Evolutionary conservation across 2,329 filamentous ascomycete species (phyloP).

Genomic region (Curvularia eragrostidis): DNA sequence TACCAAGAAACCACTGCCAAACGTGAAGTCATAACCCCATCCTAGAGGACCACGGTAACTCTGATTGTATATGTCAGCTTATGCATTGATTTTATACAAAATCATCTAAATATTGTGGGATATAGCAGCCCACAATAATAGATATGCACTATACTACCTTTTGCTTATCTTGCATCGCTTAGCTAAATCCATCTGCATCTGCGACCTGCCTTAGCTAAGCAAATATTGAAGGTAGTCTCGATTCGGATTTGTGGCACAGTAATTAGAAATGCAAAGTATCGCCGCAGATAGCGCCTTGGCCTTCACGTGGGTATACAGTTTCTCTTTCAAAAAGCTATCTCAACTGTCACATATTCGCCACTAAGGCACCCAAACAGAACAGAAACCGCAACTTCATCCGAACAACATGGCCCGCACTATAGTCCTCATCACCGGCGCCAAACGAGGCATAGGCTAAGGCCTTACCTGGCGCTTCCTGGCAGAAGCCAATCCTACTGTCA

Average conservation of each 20-base stretch:
- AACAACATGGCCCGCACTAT: not conserved
- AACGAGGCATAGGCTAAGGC: conserved; percentile 3
- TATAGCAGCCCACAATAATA: not conserved
- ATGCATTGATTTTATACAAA: not conserved
- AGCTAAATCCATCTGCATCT: not conserved
- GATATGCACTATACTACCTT: not conserved
- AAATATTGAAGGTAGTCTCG: not conserved
- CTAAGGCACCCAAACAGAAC: not conserved
- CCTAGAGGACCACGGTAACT: not conserved
- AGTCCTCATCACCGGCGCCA: conserved; percentile 6
- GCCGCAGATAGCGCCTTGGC: not conserved
- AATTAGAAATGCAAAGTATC: not conserved
- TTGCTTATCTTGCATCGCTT: not conserved
- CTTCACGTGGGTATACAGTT: not conserved
- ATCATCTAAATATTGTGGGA: not conserved
- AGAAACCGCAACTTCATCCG: not conserved
- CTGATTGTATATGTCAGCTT: not conserved
- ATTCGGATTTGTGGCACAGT: not conserved
- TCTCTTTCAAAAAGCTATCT: not conserved
- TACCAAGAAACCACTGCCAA: not conserved
- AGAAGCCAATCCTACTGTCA: conserved; percentile 42
- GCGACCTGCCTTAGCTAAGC: too few species aligned
- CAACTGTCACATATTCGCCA: not conserved
- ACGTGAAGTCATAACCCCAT: not conserved
- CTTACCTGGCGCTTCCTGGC: conserved; percentile 6